phyloP scores from a whole-genome alignment of 257 asterid genomes.

The Mentha longifolia region DNA sequence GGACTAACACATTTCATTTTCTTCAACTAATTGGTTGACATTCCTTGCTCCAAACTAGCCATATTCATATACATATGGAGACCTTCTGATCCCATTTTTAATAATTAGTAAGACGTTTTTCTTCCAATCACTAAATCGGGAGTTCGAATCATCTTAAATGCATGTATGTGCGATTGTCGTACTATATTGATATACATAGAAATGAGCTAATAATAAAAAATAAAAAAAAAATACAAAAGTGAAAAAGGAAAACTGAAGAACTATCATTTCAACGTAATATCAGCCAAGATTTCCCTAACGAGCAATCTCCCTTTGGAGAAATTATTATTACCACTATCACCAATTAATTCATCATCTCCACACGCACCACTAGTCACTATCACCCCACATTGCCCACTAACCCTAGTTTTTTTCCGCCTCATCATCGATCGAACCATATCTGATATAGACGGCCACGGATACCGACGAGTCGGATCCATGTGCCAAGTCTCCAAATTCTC shows the following conservation, averaged over 20 bases:
- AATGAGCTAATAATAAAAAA: no score
- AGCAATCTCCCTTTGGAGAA: constrained; percentile 48
- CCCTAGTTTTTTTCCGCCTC: constrained; percentile 37
- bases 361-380: constrained; percentile 22
- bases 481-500: constrained; percentile 39
- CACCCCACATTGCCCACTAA: constrained; percentile 14
- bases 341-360: constrained; percentile 8
- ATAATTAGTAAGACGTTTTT: no score
- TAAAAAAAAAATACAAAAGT: no score
- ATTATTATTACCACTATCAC: constrained; percentile 23
- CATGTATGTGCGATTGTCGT: no score
- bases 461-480: constrained; percentile 31
- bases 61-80: no score
- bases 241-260: no score
- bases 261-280: constrained; percentile 46
- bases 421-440: constrained; percentile 37
- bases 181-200: no score
- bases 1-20: not conserved
- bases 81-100: no score
- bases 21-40: constrained; percentile 7
- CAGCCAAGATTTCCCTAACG: constrained; percentile 69
- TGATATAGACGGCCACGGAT: constrained; percentile 40
- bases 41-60: not conserved
- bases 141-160: no score
- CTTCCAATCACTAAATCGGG: no score